Percentiles rank a stretch among this genome's conserved stretches.
Evolutionary conservation across 1,284 basidiomycete genomes (phyloP).

Genomic region (Tetrapyrgos nigripes): DNA sequence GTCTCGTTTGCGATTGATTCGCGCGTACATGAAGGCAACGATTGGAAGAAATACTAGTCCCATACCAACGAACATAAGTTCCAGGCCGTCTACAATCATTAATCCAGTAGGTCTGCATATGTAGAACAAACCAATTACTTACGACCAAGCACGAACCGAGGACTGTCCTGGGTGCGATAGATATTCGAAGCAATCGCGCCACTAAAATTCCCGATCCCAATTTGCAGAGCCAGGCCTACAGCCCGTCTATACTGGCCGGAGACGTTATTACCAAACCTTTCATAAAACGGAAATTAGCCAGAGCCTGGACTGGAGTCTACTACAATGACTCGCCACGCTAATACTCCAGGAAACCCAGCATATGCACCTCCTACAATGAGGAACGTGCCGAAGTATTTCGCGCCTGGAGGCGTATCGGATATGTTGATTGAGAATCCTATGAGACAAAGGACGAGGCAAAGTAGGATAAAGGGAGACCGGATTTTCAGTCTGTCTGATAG

Average conservation of each 20-base stretch:
- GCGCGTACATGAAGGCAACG: constrained; percentile 54
- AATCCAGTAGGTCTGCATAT: neutral
- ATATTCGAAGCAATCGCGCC: constrained; percentile 66
- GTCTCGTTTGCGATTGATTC: constrained; percentile 59
- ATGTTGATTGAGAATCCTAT: constrained; percentile 74
- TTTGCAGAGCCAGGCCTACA: constrained; percentile 64
- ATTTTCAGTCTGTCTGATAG: constrained; percentile 42
- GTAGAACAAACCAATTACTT: constrained; percentile 24
- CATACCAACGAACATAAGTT: constrained; percentile 70
- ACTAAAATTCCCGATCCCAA: constrained; percentile 63
- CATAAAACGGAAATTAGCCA: neutral
- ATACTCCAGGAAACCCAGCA: constrained; percentile 64
- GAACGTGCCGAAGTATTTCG: constrained; percentile 75
- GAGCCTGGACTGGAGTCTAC: constrained; percentile 32
- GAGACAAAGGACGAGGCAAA: neutral
- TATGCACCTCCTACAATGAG: constrained; percentile 67
- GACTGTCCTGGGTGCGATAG: constrained; percentile 62
- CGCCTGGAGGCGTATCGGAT: constrained; percentile 41
- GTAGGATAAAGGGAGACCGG: constrained; percentile 5
- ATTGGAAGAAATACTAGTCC: constrained; percentile 60
- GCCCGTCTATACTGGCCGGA: constrained; percentile 73
- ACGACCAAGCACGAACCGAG: constrained; percentile 68
- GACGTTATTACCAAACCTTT: constrained; percentile 67
- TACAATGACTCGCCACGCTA: too few species aligned
- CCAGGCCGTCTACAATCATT: constrained; percentile 63